A percentile compares a stretch with the other conserved stretches of the same genome.
Conservation (phyloP, 306 rosid species). For the Sesbania bispinosa region DNA sequence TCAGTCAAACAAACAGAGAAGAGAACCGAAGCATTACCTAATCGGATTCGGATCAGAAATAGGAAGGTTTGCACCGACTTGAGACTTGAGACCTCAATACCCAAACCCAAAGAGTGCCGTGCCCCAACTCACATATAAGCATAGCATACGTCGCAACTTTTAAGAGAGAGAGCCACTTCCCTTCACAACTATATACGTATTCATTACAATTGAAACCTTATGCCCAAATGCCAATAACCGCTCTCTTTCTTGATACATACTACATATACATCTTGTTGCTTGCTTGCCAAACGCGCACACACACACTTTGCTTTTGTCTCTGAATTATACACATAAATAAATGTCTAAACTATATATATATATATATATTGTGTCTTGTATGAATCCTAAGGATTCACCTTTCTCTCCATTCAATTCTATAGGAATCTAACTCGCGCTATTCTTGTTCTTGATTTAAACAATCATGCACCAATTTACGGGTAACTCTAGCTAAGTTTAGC, state of each 20-base stretch:
- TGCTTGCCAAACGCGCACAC: background rate
- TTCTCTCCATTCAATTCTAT: background rate
- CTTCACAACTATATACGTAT: background rate
- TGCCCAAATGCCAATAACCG: background rate
- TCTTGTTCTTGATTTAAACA: too few species aligned
- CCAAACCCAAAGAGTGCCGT: background rate
- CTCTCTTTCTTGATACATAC: background rate
- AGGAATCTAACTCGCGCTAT: too few species aligned
- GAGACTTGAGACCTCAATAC: background rate
- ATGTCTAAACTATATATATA: too few species aligned
- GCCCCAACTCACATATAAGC: background rate
- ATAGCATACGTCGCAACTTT: background rate
- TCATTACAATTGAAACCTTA: background rate
- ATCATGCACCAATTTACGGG: too few species aligned
- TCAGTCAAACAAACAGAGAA: background rate
- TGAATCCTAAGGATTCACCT: background rate
- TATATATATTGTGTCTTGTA: too few species aligned
- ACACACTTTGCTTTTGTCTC: background rate
- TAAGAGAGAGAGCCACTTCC: background rate
- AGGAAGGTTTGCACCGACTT: background rate
- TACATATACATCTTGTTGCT: background rate
- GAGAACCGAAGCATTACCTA: slow-evolving; percentile 21
- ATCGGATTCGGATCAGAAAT: background rate
- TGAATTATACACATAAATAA: too few species aligned
- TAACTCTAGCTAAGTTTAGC: too few species aligned